phyloP scores from a whole-genome alignment of 768 basidiomycete species.

The Pisolithus sp. region DNA sequence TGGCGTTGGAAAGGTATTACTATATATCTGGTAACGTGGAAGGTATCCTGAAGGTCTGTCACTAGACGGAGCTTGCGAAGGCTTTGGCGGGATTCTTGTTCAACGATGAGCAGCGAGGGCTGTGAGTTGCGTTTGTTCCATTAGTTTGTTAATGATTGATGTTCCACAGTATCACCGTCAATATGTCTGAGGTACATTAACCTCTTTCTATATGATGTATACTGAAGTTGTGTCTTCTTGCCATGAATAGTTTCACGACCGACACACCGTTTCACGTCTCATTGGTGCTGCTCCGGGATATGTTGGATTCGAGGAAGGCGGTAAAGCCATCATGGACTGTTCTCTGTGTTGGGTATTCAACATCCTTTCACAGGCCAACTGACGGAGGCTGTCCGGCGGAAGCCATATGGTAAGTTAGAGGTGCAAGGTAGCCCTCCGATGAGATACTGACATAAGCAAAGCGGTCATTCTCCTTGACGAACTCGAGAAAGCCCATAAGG shows the following conservation, averaged over 20 bases:
- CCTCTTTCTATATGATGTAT: background rate
- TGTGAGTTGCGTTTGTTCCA: slow-evolving; percentile 44
- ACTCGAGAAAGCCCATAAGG: slow-evolving; percentile 79
- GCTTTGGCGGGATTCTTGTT: slow-evolving; percentile 84
- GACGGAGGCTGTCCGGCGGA: slow-evolving; percentile 58
- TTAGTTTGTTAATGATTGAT: background rate
- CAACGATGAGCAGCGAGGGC: slow-evolving; percentile 78
- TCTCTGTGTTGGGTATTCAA: background rate
- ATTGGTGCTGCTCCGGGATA: slow-evolving; percentile 94
- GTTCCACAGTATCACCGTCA: slow-evolving; percentile 71
- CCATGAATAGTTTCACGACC: slow-evolving; percentile 70
- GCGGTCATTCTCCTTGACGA: slow-evolving; percentile 65
- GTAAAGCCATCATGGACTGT: slow-evolving; percentile 23
- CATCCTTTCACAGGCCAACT: slow-evolving; percentile 39
- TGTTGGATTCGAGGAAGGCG: slow-evolving; percentile 69
- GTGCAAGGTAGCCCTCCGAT: background rate
- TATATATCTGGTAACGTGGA: background rate
- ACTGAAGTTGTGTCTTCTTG: background rate
- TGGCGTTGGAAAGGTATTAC: slow-evolving; percentile 71
- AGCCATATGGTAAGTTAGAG: slow-evolving; percentile 42
- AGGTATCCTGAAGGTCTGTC: background rate
- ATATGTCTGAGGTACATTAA: slow-evolving; percentile 72
- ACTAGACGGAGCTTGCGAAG: slow-evolving; percentile 82
- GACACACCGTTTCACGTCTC: slow-evolving; percentile 84
- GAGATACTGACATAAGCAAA: slow-evolving; percentile 8